These are phyloP conservation scores for Phyllosticta citriasiana DNA, from an alignment of 2,329 filamentous ascomycete genomes.

Conservation along the genomic window DNA sequence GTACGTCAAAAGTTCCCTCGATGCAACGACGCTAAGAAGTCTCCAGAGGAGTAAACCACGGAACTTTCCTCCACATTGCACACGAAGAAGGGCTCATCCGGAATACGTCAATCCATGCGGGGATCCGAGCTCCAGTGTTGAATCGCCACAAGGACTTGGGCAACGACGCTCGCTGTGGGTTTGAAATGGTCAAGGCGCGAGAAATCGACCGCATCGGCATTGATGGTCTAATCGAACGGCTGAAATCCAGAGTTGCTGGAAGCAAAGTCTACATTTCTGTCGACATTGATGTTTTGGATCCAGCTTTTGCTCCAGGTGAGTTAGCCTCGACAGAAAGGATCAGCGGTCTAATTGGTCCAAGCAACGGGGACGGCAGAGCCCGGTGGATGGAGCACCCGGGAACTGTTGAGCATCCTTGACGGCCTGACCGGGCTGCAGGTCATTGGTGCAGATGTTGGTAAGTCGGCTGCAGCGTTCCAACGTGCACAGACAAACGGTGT, in stretches of 20 bases:
- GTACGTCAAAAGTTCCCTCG: conserved; percentile 24
- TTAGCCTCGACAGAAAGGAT: neutral
- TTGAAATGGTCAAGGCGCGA: conserved; percentile 46
- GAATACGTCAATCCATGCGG: conserved; percentile 52
- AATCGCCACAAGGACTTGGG: conserved; percentile 42
- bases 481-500: neutral
- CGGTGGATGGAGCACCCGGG: conserved; percentile 52
- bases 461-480: conserved; percentile 12
- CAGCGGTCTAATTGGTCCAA: conserved; percentile 12
- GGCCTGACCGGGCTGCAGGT: conserved; percentile 49
- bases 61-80: conserved; percentile 52
- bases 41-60: conserved; percentile 47
- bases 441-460: conserved; percentile 48
- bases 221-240: conserved; percentile 36
- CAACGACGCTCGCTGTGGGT: conserved; percentile 51
- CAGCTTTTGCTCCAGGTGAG: conserved; percentile 44
- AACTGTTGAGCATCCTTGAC: conserved; percentile 49
- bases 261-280: conserved; percentile 48
- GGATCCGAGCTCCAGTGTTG: conserved; percentile 46
- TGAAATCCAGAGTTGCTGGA: conserved; percentile 42
- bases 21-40: neutral
- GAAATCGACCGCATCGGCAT: conserved; percentile 43
- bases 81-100: conserved; percentile 51
- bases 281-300: conserved; percentile 49
- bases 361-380: conserved; percentile 52